Evolutionary conservation across 495 filamentous ascomycete genomes (phyloP).

Genomic region (Xylaria intraflava): DNA sequence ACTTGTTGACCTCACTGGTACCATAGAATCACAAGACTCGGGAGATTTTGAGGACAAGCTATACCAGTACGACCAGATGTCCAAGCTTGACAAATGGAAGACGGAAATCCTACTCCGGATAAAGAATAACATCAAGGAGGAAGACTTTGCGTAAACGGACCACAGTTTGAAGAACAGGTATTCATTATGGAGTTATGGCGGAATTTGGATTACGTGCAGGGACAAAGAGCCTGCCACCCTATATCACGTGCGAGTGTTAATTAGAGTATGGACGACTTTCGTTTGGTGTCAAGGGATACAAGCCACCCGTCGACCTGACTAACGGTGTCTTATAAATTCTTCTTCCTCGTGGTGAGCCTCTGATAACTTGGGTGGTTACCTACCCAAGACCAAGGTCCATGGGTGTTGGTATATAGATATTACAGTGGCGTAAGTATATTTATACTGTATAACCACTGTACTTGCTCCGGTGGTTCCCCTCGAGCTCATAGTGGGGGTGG

Average conservation of each 20-base stretch:
- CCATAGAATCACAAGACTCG: conserved; percentile 65
- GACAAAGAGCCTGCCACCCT: neutral
- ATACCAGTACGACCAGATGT: conserved; percentile 81
- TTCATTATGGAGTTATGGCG: conserved; percentile 12
- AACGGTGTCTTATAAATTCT: neutral
- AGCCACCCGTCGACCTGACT: neutral
- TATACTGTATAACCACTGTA: too few relatives aligned
- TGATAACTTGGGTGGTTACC: neutral
- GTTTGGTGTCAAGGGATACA: neutral
- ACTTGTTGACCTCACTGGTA: conserved; percentile 62
- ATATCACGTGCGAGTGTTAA: conserved; percentile 6
- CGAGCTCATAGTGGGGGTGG: conserved; percentile 18
- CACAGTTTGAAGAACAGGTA: neutral
- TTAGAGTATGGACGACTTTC: neutral
- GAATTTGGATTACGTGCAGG: conserved; percentile 9
- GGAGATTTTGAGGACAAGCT: conserved; percentile 80
- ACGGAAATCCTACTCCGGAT: conserved; percentile 74
- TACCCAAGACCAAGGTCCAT: too few relatives aligned
- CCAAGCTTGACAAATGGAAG: conserved; percentile 93
- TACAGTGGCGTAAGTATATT: too few relatives aligned
- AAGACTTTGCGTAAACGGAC: conserved; percentile 39
- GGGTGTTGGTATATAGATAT: too few relatives aligned
- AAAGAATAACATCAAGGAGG: conserved; percentile 74
- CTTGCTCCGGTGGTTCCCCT: too few relatives aligned
- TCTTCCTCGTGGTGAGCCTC: too few relatives aligned